Evolutionary conservation across 2,329 filamentous ascomycete genomes (phyloP), one percentile per base, ranked within the genome.

Genomic region (Phyllachora maydis): DNA sequence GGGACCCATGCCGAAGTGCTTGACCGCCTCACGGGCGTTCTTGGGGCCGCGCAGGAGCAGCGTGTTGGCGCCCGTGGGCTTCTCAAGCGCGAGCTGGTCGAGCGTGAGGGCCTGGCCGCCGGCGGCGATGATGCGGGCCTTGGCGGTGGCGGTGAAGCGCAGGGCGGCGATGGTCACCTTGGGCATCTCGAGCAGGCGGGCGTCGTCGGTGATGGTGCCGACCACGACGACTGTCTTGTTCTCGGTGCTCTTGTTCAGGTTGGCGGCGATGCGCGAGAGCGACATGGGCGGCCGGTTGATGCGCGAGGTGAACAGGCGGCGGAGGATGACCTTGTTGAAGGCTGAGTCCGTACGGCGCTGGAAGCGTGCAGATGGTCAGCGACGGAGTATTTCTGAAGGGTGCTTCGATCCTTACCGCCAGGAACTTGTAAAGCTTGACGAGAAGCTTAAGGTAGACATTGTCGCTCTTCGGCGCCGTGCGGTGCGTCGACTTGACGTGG

Each of bases 251-350:
- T 73, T 66, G 47, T 55, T 57, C 44, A 66, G 55, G 56, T 76
- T 77, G 49, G 59, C 54, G 36, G 63, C 73, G 47, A 95, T 81
- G 55, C 85, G 78, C 40, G 83, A 93, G 46, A 98, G 66, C 32
- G 83, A 93, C 47, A 98, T 73, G 36, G 88, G 82, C 32, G 81
- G 79, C 43, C 83, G 77, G 77, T 95, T 95, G 62, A 90, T 92
- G 59, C 83, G 81, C 55, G 82, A 92, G 79, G 88, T 92, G 52
- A 92, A 92, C 33, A 98, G 76, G 48, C 88, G 79, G 54, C 85
- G 82, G 46, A 98, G 78, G 50, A 98, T 71, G 46, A 88, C 78
- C 68, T 92, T 90, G 77, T 98, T 98, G 78, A 98, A 98, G 61
- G 68, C 69, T 38, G 81, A 69, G 56, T 95, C 88, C 52, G 88